Conservation (phyloP, 2,329 filamentous ascomycete species). For the Volutella citrinella region DNA sequence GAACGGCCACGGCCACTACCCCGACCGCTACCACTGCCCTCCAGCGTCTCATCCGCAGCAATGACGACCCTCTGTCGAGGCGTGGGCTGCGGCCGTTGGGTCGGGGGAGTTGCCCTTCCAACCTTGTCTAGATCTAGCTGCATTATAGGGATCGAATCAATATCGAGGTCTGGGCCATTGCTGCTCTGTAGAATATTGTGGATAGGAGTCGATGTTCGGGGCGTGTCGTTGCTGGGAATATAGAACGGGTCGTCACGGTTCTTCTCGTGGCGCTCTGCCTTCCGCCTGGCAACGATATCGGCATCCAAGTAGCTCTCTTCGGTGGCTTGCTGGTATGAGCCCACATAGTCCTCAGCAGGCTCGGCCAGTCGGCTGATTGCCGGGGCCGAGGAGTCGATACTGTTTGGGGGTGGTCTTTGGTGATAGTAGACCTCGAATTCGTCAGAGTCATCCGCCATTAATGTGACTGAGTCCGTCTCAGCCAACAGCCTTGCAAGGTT, state of each 20-base stretch:
- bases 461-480: conserved; percentile 47
- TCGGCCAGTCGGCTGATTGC: conserved; percentile 53
- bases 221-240: conserved; percentile 59
- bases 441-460: conserved; percentile 54
- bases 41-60: conserved; percentile 70
- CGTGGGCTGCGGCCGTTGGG: conserved; percentile 37
- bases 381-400: conserved; percentile 48
- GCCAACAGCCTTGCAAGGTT: conserved; percentile 68
- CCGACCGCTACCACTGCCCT: conserved; percentile 47
- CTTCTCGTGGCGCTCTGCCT: conserved; percentile 73
- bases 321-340: conserved; percentile 58
- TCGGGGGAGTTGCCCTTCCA: conserved; percentile 23
- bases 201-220: conserved; percentile 70
- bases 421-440: conserved; percentile 69
- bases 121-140: conserved; percentile 73
- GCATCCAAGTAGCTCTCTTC: conserved; percentile 68
- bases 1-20: no score
- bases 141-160: conserved; percentile 96
- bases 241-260: conserved; percentile 96
- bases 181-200: conserved; percentile 71
- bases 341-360: conserved; percentile 45
- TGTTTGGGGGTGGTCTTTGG: conserved; percentile 49
- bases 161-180: conserved; percentile 77
- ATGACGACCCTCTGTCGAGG: conserved; percentile 63
- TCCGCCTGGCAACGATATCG: conserved; percentile 70